Base-by-base conservation (phyloP, 2,329 filamentous ascomycete genomes). In the Exophiala mesophila region DNA sequence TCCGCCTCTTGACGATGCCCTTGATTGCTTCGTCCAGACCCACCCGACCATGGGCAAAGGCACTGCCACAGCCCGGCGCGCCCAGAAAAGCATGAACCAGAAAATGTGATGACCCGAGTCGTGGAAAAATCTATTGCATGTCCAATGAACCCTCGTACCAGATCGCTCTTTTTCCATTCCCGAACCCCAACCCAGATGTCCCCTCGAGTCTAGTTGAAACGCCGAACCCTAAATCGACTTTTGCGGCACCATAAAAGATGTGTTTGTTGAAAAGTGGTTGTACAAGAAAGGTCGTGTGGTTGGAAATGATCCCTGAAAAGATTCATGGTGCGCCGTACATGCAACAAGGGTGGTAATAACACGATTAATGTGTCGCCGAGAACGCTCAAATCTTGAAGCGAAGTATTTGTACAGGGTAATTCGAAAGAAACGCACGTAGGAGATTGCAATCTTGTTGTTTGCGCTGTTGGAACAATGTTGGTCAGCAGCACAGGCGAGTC, bases 361-460 rank as follows among this genome's bases (percentile, higher is more conserved):
- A 20, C 9, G 36, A 36, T 39, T 36, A 47, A 39, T 28, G 41
- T 41, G 39, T 47, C 52, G 51, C 51, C 49, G 49, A 46, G 36
- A 54, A 54, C 49, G 53, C 53, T 50, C 45, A 46, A 49, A 50
- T 45, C 26, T 47, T 47, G 39, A 42, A 42, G 52, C 43, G 33
- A 17, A 43, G 41, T 56, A 56, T 35, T 56, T 56, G 52, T 56
- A 56, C 53, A 56, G 53, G 53, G 53, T 52, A 54, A 41, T 55
- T 49, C 6, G 40, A 54, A 55, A 26, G 40, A 54, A 55, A 44
- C 41, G 39, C 44, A 44, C 15, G 46, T 34, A 30, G 36, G 16
- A 44, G 32, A 50, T 52, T 51, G 51, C 44, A 54, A 49, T 28
- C 18, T 34, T 46, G 31, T 46, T 31, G 38, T 21, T 36, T 23